A percentile compares a stretch with the other conserved stretches of the same genome.
Evolutionary conservation across 768 basidiomycete species (phyloP).

Genomic region (Crepidotus variabilis): DNA sequence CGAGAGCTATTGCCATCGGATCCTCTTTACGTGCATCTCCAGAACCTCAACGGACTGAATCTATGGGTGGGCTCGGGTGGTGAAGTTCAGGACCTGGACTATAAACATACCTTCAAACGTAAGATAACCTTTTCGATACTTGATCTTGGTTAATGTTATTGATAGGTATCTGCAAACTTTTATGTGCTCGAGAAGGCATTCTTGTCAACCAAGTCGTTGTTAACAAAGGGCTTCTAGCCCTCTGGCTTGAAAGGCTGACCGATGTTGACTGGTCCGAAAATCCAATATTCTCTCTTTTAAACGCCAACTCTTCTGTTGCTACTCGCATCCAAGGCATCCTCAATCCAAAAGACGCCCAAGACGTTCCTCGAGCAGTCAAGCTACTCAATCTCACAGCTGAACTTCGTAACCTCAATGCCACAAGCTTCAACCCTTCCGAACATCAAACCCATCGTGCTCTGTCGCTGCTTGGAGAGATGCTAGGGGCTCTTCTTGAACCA

Average conservation of each 20-base stretch:
- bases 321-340: conserved; percentile 14
- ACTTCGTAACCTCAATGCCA: conserved; percentile 12
- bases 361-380: conserved; percentile 26
- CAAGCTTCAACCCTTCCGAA: conserved; percentile 15
- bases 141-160: not conserved
- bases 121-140: not conserved
- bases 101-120: conserved; percentile 20
- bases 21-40: conserved; percentile 10
- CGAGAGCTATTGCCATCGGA: conserved; percentile 9
- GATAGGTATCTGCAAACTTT: conserved; percentile 19
- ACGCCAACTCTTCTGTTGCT: not conserved
- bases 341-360: conserved; percentile 24
- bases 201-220: conserved; percentile 11
- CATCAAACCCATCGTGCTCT: conserved; percentile 12
- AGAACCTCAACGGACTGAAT: conserved; percentile 14
- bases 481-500: conserved; percentile 20
- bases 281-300: not conserved
- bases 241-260: too few species aligned
- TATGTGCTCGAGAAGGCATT: conserved; percentile 16
- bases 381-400: conserved; percentile 17
- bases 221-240: conserved; percentile 14
- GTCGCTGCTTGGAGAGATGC: conserved; percentile 22
- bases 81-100: conserved; percentile 17
- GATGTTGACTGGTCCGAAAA: too few species aligned
- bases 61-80: conserved; percentile 8